Conservation (phyloP, 2,329 filamentous ascomycete species). For the Sarocladium oryzae region DNA sequence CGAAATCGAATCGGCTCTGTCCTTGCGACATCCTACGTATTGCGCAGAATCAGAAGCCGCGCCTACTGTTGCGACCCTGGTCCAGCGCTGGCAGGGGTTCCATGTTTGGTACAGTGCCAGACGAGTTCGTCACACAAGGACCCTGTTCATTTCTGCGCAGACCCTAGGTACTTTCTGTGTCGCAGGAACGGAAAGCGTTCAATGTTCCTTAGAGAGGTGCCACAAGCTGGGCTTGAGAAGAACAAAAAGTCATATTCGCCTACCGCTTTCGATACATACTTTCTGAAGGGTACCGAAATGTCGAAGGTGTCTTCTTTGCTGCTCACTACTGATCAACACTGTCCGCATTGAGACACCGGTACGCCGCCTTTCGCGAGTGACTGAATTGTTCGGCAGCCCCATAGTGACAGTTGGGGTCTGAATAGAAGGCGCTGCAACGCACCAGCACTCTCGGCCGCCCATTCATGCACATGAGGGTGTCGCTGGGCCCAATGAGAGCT, state of each 20-base stretch:
- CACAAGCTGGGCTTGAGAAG: no score
- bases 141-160: neutral
- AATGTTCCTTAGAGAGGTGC: no score
- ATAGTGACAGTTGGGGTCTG: constrained; percentile 3
- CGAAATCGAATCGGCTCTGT: no score
- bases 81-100: neutral
- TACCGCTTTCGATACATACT: no score
- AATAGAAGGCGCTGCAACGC: neutral
- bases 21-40: neutral
- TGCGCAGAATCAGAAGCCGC: neutral
- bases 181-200: no score
- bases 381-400: neutral
- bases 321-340: no score
- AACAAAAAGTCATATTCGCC: no score
- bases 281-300: no score
- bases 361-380: no score
- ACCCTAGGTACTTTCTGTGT: neutral
- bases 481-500: constrained; percentile 2
- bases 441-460: neutral
- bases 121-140: neutral
- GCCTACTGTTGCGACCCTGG: neutral
- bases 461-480: constrained; percentile 2
- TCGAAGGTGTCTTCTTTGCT: no score
- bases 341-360: no score
- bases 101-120: neutral